These are phyloP conservation scores for Laguncularia racemosa DNA, from an alignment of 345 rosid genomes.

Conservation along the genomic window DNA sequence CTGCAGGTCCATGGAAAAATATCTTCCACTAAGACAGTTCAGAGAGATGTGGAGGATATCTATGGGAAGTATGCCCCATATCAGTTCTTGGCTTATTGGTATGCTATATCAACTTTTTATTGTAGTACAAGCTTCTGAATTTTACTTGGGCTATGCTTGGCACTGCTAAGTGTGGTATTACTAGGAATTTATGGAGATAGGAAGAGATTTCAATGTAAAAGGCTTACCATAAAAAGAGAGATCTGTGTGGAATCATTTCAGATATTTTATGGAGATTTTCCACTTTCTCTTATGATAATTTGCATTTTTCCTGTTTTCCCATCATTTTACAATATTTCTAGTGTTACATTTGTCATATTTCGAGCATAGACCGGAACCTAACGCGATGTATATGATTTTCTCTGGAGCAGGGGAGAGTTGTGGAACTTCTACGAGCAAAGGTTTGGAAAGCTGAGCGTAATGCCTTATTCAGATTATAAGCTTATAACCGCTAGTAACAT, in stretches of 20 bases:
- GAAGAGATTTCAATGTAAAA: background rate
- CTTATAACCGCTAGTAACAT: conserved; percentile 39
- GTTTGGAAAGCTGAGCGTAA: conserved; percentile 32
- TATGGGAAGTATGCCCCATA: conserved; percentile 33
- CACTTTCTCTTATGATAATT: background rate
- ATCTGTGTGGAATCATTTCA: too few species aligned
- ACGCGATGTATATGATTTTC: background rate
- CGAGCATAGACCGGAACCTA: background rate
- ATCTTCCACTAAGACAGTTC: conserved; percentile 18
- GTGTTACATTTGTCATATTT: too few species aligned
- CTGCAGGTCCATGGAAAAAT: conserved; percentile 33
- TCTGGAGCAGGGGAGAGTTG: conserved; percentile 35
- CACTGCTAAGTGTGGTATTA: too few species aligned
- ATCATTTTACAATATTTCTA: background rate
- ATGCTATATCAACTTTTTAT: background rate
- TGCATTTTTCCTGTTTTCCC: background rate
- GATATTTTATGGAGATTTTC: too few species aligned
- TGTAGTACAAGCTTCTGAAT: background rate
- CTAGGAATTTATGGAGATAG: too few species aligned
- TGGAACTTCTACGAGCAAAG: conserved; percentile 41
- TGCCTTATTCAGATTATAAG: conserved; percentile 31
- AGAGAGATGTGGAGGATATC: conserved; percentile 22
- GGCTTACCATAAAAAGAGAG: too few species aligned
- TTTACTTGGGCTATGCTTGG: too few species aligned
- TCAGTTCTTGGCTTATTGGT: conserved; percentile 50